Base-by-base conservation (phyloP, 352 stramenopile genomes). In the Thalassiosira mediterranea region DNA sequence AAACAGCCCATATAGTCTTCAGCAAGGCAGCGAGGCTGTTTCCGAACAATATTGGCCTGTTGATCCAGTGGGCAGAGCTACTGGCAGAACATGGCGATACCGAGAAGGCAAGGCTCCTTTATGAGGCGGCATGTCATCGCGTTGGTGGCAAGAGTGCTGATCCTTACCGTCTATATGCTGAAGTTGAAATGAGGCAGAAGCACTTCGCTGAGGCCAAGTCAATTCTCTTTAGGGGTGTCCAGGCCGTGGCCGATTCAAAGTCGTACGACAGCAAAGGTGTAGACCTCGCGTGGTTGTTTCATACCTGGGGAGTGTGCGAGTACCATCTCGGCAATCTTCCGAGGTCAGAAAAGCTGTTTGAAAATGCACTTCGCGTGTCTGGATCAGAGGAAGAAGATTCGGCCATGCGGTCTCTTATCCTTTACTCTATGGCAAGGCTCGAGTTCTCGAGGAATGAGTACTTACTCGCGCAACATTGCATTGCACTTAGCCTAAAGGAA, bases 231-330 rank as follows among this genome's bases (percentile, higher is more conserved):
- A 59, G 48, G 42, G 85, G 82, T 31, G 82, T 76, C 38, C 71
- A 82, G 51, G 58, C 46, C 8, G 46, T 88, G 3, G 34, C 59
- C 10, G 17, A 63, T 25, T 68, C 52, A 4, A 67, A 34, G n/a
- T 44, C 47, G 1, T 23, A 28, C 19, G 49, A 74, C 42, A 48
- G 65, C 29, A 64, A 66, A 44, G 72, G 19, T 42, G n/a, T n/a
- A n/a, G 74, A 62, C 13, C n/a, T 89, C 15, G 76, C 82, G 3
- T 4, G 58, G 37, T 53, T 89, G 1, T 86, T 72, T 47, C 69
- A 87, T 31, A 80, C 74, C 10, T 88, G 82, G 82, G 85, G 78
- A 32, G 53, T 90, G 7, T 85, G 72, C 47, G 82, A 91, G 64
- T 91, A 83, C 68, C 73, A 90, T 48, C 62, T 90, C 7, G 65